phyloP scores from a whole-genome alignment of 257 asterid species.

The Asclepias syriaca region DNA sequence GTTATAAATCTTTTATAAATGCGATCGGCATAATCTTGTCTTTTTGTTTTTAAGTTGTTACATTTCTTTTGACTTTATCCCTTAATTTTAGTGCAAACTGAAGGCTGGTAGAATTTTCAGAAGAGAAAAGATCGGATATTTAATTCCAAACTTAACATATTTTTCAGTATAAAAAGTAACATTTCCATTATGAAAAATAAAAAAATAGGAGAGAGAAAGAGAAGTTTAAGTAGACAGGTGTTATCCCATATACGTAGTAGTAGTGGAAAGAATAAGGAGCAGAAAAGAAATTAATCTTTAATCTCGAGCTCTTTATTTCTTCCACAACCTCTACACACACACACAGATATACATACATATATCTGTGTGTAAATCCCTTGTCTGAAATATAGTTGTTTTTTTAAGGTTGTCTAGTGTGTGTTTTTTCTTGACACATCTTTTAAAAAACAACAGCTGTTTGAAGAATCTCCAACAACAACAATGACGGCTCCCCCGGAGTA shows the following conservation, averaged over 20 bases:
- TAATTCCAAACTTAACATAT: neutral
- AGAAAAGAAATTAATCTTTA: neutral
- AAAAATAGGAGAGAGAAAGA: no score
- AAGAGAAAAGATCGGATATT: neutral
- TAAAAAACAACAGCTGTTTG: constrained; percentile 3
- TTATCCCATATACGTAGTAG: neutral
- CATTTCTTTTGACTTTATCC: neutral
- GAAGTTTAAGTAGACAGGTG: neutral
- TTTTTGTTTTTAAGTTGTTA: no score
- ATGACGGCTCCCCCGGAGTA: constrained; percentile 6
- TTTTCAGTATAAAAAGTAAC: neutral
- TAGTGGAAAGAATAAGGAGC: constrained; percentile 13
- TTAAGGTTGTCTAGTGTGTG: no score
- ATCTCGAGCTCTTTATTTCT: constrained; percentile 6
- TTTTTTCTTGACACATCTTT: neutral
- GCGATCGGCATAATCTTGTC: no score
- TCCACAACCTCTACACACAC: constrained; percentile 1
- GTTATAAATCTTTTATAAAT: no score
- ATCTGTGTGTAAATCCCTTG: neutral
- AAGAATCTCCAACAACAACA: neutral
- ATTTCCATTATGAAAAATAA: no score
- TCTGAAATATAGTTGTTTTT: no score
- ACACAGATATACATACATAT: no score
- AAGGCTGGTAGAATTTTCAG: neutral
- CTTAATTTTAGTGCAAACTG: neutral